These are phyloP conservation scores for Cordyceps tenuipes DNA, from an alignment of 2,329 filamentous ascomycete genomes.

Conservation along the genomic window DNA sequence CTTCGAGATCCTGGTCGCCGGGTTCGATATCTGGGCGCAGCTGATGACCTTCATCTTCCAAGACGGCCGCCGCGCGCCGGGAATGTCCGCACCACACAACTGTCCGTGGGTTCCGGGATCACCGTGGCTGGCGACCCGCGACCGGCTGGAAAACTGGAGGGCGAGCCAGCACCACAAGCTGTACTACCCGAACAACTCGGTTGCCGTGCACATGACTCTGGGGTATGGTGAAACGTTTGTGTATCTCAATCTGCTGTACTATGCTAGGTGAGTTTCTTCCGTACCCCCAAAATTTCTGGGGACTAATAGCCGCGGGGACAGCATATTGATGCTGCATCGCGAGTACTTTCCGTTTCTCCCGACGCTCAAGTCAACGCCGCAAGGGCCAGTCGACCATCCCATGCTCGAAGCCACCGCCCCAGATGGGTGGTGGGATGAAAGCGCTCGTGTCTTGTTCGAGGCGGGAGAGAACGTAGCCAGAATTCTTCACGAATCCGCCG, in stretches of 20 bases:
- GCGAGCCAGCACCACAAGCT: slow-evolving; percentile 26
- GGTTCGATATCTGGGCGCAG: slow-evolving; percentile 35
- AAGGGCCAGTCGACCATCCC: slow-evolving; percentile 32
- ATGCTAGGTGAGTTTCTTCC: slow-evolving; percentile 26
- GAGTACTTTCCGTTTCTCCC: slow-evolving; percentile 39
- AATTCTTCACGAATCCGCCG: slow-evolving; percentile 29
- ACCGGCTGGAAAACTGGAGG: slow-evolving; percentile 28
- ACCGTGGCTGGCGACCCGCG: slow-evolving; percentile 24
- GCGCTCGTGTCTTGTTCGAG: slow-evolving; percentile 27
- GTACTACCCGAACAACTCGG: slow-evolving; percentile 28
- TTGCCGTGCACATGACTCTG: slow-evolving; percentile 30
- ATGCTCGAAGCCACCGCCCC: slow-evolving; percentile 30
- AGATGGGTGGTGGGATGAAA: slow-evolving; percentile 31
- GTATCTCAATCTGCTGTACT: slow-evolving; percentile 36
- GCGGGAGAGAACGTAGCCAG: slow-evolving; percentile 28
- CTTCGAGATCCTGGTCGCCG: slow-evolving; percentile 30
- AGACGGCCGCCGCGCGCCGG: slow-evolving; percentile 31
- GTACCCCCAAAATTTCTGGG: not conserved
- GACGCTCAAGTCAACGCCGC: slow-evolving; percentile 23
- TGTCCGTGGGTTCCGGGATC: slow-evolving; percentile 31
- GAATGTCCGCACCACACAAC: slow-evolving; percentile 30
- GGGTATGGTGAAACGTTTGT: slow-evolving; percentile 34
- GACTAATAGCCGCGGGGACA: slow-evolving; percentile 13
- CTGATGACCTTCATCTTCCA: slow-evolving; percentile 34
- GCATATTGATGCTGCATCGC: slow-evolving; percentile 32